phyloP scores from a whole-genome alignment of 441 rosid species.

The Populus hybrid region DNA sequence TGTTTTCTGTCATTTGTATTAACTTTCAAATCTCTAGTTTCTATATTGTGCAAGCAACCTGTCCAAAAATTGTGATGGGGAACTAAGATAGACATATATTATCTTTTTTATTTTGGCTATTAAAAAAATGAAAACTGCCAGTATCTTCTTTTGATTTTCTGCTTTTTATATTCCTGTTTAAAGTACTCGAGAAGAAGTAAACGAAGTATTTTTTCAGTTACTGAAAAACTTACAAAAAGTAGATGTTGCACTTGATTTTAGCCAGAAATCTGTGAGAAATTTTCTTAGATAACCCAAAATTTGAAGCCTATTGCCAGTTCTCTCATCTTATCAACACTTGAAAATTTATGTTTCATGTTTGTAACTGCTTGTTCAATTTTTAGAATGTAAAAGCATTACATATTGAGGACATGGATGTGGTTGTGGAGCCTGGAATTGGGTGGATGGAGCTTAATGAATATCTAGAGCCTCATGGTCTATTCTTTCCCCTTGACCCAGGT shows the following conservation, averaged over 20 bases:
- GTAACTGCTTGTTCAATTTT: constrained; percentile 6
- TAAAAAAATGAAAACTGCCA: neutral
- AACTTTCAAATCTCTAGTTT: neutral
- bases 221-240: neutral
- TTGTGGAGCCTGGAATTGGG: constrained; percentile 97
- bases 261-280: no score
- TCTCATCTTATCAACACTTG: neutral
- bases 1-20: neutral
- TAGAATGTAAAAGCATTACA: constrained; percentile 87
- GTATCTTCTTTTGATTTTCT: neutral
- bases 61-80: neutral
- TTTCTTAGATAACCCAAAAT: no score
- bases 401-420: constrained; percentile 90
- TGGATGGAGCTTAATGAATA: constrained; percentile 97
- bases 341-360: neutral
- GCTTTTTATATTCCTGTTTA: neutral
- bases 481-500: constrained; percentile 98
- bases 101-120: neutral
- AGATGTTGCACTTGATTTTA: no score
- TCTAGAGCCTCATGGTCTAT: constrained; percentile 80
- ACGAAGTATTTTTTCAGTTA: neutral
- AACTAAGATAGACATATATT: neutral
- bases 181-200: neutral
- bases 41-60: neutral
- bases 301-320: no score